Conservation (phyloP, 495 filamentous ascomycete genomes). For the Penicillium crystallinum region DNA sequence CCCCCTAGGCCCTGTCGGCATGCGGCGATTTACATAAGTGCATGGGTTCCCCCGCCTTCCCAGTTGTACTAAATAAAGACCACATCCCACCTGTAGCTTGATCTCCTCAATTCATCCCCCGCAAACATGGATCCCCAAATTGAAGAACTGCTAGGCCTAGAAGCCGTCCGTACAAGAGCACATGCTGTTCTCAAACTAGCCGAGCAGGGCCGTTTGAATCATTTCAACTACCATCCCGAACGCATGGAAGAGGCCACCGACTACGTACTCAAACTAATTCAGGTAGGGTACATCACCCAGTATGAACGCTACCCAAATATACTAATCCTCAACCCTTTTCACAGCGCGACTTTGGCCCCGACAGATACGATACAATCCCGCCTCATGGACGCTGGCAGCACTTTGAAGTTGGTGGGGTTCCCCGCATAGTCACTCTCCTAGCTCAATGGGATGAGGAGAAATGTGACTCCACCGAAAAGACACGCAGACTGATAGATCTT, state of each 20-base stretch:
- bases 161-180: constrained; percentile 34
- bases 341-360: constrained; percentile 52
- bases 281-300: constrained; percentile 11
- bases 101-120: neutral
- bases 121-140: constrained; percentile 14
- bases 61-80: neutral
- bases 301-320: neutral
- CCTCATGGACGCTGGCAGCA: constrained; percentile 88
- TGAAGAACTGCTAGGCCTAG: constrained; percentile 29
- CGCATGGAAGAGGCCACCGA: constrained; percentile 26
- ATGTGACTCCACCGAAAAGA: constrained; percentile 66
- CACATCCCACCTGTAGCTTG: neutral
- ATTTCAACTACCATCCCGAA: constrained; percentile 30
- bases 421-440: constrained; percentile 70
- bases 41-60: neutral
- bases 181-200: constrained; percentile 28
- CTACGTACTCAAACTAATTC: constrained; percentile 31
- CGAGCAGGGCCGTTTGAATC: constrained; percentile 25
- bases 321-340: neutral
- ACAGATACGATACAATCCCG: constrained; percentile 49
- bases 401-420: constrained; percentile 76
- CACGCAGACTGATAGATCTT: constrained; percentile 73
- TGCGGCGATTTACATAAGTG: constrained; percentile 6
- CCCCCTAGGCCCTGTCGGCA: no score
- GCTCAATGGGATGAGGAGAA: constrained; percentile 53